phyloP scores from a whole-genome alignment of 2,329 filamentous ascomycete species.

The Ascochyta viciae-villosae region DNA sequence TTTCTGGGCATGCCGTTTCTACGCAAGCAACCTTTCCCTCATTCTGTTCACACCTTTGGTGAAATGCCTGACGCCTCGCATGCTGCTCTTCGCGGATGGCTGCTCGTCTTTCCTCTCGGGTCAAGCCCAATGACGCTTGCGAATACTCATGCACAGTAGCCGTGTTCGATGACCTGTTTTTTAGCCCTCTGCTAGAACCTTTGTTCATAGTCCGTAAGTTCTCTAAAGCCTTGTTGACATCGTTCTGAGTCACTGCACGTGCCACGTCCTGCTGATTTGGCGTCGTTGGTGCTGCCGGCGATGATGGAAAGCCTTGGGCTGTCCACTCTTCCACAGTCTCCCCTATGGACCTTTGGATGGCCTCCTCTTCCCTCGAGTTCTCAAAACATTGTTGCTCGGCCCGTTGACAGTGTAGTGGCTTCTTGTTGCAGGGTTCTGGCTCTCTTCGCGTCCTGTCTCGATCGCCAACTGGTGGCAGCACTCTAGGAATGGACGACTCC shows the following conservation, averaged over 20 bases:
- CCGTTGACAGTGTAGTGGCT: neutral
- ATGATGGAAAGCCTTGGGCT: neutral
- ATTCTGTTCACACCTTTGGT: neutral
- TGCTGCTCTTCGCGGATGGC: neutral
- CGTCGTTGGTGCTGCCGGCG: neutral
- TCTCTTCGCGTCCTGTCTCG: neutral
- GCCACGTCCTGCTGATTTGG: no score
- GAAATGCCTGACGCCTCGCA: neutral
- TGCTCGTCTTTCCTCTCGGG: neutral
- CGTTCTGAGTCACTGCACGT: neutral
- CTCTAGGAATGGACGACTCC: neutral
- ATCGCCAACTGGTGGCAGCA: no score
- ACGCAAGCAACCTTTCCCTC: neutral
- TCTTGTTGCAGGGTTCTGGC: neutral
- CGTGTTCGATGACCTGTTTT: no score
- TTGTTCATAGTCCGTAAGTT: neutral
- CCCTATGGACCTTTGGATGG: neutral
- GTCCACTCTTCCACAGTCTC: neutral
- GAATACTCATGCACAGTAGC: neutral
- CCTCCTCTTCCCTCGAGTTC: neutral
- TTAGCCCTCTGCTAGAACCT: neutral
- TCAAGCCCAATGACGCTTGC: conserved; percentile 1
- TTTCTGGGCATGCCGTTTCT: neutral
- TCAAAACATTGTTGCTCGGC: neutral
- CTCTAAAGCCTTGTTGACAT: neutral